Conservation (phyloP, 2,329 filamentous ascomycete genomes). For the Aspergillus niger region DNA sequence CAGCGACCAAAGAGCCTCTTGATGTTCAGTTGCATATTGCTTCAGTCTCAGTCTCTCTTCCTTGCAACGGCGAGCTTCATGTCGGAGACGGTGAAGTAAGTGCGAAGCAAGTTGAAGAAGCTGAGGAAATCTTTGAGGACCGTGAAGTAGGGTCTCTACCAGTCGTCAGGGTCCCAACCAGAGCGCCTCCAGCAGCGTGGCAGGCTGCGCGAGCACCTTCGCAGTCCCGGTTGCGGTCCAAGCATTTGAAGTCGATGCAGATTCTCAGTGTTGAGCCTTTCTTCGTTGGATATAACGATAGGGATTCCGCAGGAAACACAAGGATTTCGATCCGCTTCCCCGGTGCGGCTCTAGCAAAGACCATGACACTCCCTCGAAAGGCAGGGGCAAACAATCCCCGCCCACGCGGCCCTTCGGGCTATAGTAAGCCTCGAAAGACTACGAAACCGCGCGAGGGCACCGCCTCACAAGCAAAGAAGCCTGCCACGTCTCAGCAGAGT, state of each 20-base stretch:
- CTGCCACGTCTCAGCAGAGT: slow-evolving; percentile 25
- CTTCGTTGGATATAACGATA: slow-evolving; percentile 43
- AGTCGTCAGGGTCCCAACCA: slow-evolving; percentile 66
- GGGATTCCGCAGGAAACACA: slow-evolving; percentile 37
- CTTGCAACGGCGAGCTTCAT: slow-evolving; percentile 44
- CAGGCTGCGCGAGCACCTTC: slow-evolving; percentile 52
- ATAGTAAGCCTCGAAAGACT: slow-evolving; percentile 36
- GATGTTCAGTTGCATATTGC: slow-evolving; percentile 57
- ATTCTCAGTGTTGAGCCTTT: slow-evolving; percentile 51
- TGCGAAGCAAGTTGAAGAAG: slow-evolving; percentile 72
- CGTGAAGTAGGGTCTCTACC: slow-evolving; percentile 79
- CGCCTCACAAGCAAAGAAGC: slow-evolving; percentile 31
- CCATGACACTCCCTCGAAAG: slow-evolving; percentile 42
- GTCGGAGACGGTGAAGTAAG: slow-evolving; percentile 51
- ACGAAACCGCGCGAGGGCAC: slow-evolving; percentile 35
- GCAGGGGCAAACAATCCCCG: slow-evolving; percentile 26
- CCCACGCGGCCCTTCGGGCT: slow-evolving; percentile 29
- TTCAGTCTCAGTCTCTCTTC: slow-evolving; percentile 72
- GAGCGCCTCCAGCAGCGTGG: slow-evolving; percentile 65
- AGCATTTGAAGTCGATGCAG: slow-evolving; percentile 59
- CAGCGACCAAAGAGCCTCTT: slow-evolving; percentile 67
- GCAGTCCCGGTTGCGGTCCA: slow-evolving; percentile 39
- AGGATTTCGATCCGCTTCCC: slow-evolving; percentile 52
- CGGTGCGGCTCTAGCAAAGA: slow-evolving; percentile 47
- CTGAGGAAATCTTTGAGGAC: slow-evolving; percentile 79